These are phyloP conservation scores for Xylaria sp. DNA, from an alignment of 2,329 filamentous ascomycete genomes.

Conservation along the genomic window DNA sequence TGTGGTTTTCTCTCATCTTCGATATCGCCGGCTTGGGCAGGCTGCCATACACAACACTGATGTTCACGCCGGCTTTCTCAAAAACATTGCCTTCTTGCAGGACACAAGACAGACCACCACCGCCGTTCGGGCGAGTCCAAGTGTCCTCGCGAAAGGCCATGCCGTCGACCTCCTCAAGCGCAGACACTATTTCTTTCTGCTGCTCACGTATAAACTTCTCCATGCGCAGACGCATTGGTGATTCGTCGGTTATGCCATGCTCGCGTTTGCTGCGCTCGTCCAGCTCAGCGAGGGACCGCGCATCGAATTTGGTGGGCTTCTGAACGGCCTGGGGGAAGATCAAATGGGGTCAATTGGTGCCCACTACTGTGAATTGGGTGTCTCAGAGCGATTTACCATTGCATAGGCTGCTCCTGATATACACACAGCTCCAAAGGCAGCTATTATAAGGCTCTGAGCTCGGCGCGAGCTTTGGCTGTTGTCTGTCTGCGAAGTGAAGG, in stretches of 20 bases:
- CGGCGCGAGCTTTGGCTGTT: conserved; percentile 38
- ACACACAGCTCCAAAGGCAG: conserved; percentile 37
- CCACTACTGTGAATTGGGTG: background rate
- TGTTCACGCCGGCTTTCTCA: conserved; percentile 96
- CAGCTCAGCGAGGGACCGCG: conserved; percentile 81
- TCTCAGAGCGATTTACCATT: conserved; percentile 41
- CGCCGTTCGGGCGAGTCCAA: conserved; percentile 88
- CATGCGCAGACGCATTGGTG: conserved; percentile 98
- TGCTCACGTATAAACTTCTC: conserved; percentile 95
- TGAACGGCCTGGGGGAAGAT: conserved; percentile 54
- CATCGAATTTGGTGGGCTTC: conserved; percentile 64
- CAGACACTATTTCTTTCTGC: conserved; percentile 86
- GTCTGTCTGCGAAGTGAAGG: conserved; percentile 40
- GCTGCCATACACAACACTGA: conserved; percentile 92
- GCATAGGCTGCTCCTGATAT: conserved; percentile 41
- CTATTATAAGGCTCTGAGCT: conserved; percentile 37
- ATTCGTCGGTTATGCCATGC: conserved; percentile 76
- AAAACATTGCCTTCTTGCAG: conserved; percentile 97
- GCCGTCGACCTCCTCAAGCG: conserved; percentile 85
- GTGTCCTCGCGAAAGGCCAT: conserved; percentile 83
- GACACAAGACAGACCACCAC: conserved; percentile 93
- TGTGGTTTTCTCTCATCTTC: conserved; percentile 95
- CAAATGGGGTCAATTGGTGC: conserved; percentile 40
- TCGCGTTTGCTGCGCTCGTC: conserved; percentile 85
- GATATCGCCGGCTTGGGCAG: conserved; percentile 87